Conservation (phyloP, 2,329 filamentous ascomycete species). For the Colletotrichum gigasporum region DNA sequence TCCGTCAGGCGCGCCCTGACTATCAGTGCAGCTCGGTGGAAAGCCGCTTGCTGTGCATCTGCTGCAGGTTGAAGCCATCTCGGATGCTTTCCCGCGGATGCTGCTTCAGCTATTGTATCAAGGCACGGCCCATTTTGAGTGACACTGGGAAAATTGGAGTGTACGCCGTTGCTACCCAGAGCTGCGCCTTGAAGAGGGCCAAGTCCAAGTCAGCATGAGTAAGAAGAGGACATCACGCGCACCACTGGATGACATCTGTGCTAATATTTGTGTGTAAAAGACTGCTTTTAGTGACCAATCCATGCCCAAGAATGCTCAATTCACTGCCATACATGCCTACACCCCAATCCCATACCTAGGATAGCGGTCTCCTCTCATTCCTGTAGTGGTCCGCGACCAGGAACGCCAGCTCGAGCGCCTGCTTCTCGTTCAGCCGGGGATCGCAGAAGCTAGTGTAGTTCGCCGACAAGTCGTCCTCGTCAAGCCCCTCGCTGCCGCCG, state of each 20-base stretch:
- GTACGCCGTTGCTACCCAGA: too few species aligned
- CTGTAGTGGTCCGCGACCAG: slow-evolving; percentile 85
- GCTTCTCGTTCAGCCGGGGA: slow-evolving; percentile 95
- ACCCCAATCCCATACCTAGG: not conserved
- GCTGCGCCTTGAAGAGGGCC: too few species aligned
- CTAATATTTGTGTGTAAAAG: not conserved
- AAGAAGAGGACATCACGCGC: too few species aligned
- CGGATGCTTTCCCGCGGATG: too few species aligned
- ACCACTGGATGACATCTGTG: too few species aligned
- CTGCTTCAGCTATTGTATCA: not conserved
- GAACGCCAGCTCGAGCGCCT: slow-evolving; percentile 94
- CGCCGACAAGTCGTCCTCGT: slow-evolving; percentile 86
- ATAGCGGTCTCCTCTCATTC: slow-evolving; percentile 41
- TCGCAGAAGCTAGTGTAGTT: slow-evolving; percentile 98
- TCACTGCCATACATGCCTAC: not conserved
- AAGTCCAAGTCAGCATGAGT: too few species aligned
- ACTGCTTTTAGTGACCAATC: slow-evolving; percentile 12
- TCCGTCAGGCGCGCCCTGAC: slow-evolving; percentile 4
- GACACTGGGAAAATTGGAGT: too few species aligned
- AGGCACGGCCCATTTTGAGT: too few species aligned
- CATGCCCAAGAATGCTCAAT: not conserved
- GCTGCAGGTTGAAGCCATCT: not conserved
- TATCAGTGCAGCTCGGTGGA: not conserved
- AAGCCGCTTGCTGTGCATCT: not conserved
- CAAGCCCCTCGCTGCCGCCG: slow-evolving; percentile 86